Percentiles rank a stretch among this genome's conserved stretches.
These are phyloP conservation scores for Cercospora beticola DNA, from an alignment of 2,329 filamentous ascomycete genomes.

Conservation along the genomic window DNA sequence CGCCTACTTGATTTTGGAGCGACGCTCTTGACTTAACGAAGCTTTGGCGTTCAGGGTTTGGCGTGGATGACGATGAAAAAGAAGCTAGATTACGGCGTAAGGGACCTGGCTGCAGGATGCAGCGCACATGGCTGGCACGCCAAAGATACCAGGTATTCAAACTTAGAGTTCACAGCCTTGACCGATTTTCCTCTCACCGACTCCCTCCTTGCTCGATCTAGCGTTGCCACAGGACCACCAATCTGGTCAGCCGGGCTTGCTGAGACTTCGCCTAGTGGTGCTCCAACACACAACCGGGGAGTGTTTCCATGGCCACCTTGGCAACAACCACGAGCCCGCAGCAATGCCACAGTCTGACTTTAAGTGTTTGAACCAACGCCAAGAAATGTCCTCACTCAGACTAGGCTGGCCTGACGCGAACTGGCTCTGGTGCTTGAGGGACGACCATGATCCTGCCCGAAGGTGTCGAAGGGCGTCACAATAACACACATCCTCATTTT, in stretches of 20 bases:
- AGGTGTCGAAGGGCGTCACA: not conserved
- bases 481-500: not conserved
- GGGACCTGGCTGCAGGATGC: not conserved
- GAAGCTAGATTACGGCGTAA: not conserved
- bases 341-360: not conserved
- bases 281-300: not conserved
- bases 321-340: constrained; percentile 6
- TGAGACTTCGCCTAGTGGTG: not conserved
- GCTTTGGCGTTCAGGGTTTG: not conserved
- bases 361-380: not conserved
- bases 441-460: not conserved
- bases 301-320: not conserved
- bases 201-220: not conserved
- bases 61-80: constrained; percentile 1
- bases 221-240: not conserved
- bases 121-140: not conserved
- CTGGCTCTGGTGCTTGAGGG: not conserved
- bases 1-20: not conserved
- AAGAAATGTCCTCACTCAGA: not conserved
- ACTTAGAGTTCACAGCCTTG: constrained; percentile 4
- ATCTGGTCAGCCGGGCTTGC: not conserved
- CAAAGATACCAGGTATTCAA: not conserved
- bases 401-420: not conserved
- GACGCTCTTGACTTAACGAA: not conserved
- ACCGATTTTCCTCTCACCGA: not conserved